Base-by-base conservation (phyloP, 169 alveolate species). In the Nephromyces sp. region DNA sequence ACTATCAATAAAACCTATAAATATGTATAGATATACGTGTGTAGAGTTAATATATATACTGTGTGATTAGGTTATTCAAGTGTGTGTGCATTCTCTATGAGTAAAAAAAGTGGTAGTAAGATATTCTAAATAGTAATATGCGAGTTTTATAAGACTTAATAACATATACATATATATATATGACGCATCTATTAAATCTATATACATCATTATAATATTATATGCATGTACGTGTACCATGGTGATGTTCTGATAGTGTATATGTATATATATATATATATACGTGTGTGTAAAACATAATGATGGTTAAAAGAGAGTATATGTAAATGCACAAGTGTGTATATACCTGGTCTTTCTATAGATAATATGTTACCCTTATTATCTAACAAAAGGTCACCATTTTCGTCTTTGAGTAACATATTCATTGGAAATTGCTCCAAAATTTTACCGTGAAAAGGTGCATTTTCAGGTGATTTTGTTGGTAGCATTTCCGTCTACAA, bases 281-380 rank as follows among this genome's bases (percentile, higher is more conserved):
- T 15, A 15, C 15, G 15, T 43, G 57, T 15, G n/a, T 43, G 15
- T 15, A 43, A 15, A 43, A 43, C 15, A 15, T 15, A 43, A 15
- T 43, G 15, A 43, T 15, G 57, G 57, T 15, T 15, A 43, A 43
- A 15, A 43, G 15, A 15, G 57, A 43, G 15, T 15, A 15, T 43
- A 15, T 43, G 15, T 15, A 15, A 15, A 15, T 43, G 15, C n/a
- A 15, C 57, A 15, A 15, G 57, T 15, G 57, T 15, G 15, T 43
- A 15, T 43, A 15, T 15, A 75, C 81, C 81, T 32, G 81, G 81
- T 31, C 81, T 61, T 27, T 66, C 81, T 2, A 75, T 66, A 0
- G 81, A 33, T 25, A 75, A 62, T 24, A 75, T 75, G 65, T 66
- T 75, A 21, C 81, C 81, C 22, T 66, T 64, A 22, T 66, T 66